Percentiles rank a stretch among this genome's conserved stretches.
phyloP scores from a whole-genome alignment of 306 rosid genomes.

The Trifolium repens region DNA sequence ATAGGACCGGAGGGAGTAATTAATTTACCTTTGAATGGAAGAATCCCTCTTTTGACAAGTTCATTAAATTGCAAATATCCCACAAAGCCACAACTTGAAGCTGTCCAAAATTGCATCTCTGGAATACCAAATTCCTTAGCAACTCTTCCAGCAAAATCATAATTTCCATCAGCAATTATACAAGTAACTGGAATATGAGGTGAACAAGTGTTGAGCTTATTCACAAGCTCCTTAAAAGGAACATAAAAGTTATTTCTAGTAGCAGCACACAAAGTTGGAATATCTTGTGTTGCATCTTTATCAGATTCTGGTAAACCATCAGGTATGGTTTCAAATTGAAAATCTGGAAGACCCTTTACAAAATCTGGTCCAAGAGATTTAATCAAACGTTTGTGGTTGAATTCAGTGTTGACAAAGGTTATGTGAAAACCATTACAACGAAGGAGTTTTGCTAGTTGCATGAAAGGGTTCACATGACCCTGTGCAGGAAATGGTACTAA shows the following conservation, averaged over 20 bases:
- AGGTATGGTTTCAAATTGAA: neutral
- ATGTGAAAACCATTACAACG: neutral
- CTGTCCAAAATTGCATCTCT: neutral
- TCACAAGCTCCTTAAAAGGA: neutral
- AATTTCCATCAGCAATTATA: neutral
- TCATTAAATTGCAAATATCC: neutral
- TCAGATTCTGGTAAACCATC: neutral
- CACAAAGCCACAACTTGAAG: neutral
- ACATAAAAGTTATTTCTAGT: neutral
- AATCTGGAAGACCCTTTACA: neutral
- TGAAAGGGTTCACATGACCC: neutral
- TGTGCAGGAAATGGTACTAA: constrained; percentile 2
- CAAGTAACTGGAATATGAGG: neutral
- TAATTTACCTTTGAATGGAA: neutral
- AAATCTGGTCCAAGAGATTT: neutral
- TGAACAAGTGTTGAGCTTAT: neutral
- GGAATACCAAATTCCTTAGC: neutral
- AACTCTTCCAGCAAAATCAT: neutral
- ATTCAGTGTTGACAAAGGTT: constrained; percentile 1
- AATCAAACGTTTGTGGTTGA: neutral
- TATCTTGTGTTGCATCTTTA: constrained; percentile 1
- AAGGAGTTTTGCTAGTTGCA: neutral
- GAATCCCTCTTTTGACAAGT: neutral
- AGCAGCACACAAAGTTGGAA: neutral
- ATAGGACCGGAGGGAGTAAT: no score